These are phyloP conservation scores for Rosa rugosa DNA, from an alignment of 306 rosid species.

Conservation along the genomic window DNA sequence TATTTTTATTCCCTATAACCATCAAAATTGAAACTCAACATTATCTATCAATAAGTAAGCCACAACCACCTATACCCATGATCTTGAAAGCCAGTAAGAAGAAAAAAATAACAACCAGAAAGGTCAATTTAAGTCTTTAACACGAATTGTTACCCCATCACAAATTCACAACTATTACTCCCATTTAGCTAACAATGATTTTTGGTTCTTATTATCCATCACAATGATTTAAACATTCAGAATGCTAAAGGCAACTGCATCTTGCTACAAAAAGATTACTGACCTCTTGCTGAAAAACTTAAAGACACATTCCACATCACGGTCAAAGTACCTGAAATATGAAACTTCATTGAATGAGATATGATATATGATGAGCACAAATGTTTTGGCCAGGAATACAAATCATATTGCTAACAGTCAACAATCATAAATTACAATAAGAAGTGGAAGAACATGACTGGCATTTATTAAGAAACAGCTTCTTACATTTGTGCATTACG, in stretches of 20 bases:
- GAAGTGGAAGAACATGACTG: not conserved
- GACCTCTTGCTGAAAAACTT: slow-evolving; percentile 89
- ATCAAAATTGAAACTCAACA: not conserved
- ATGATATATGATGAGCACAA: not conserved
- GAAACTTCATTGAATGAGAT: slow-evolving; percentile 19
- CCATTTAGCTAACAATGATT: no score
- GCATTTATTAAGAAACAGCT: slow-evolving; percentile 16
- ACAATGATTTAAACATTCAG: not conserved
- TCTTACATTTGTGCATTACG: slow-evolving; percentile 90
- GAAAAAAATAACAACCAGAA: not conserved
- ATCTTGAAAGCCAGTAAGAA: not conserved
- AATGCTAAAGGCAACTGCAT: slow-evolving; percentile 7
- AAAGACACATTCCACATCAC: slow-evolving; percentile 87
- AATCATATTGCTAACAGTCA: not conserved
- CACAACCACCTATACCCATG: not conserved
- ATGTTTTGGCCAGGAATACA: not conserved
- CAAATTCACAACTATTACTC: not conserved
- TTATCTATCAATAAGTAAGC: not conserved
- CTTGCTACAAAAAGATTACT: slow-evolving; percentile 23
- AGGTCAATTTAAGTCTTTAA: not conserved
- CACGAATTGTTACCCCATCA: not conserved
- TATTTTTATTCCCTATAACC: not conserved
- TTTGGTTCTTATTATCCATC: not conserved
- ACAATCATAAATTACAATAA: not conserved
- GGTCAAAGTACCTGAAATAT: slow-evolving; percentile 89